These are phyloP conservation scores for Coniella vitis DNA, from an alignment of 2,329 filamentous ascomycete species.

Conservation along the genomic window DNA sequence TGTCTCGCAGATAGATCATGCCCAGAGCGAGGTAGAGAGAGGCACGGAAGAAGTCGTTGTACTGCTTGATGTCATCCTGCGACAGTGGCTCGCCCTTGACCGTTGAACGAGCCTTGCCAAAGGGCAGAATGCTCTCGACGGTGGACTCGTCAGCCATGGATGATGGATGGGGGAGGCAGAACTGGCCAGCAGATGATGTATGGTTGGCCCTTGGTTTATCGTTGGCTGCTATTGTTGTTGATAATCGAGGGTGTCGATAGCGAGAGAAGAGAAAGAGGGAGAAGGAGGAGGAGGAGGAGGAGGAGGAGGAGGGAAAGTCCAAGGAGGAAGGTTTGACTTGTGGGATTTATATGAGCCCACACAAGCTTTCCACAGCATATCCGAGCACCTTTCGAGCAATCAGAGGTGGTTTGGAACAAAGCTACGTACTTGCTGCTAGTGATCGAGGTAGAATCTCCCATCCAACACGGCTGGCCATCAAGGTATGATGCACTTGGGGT, in stretches of 20 bases:
- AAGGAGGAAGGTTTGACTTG: background rate
- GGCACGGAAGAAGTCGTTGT: slow-evolving; percentile 67
- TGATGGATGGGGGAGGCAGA: background rate
- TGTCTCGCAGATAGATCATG: slow-evolving; percentile 73
- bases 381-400: too few species aligned
- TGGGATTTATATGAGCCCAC: too few species aligned
- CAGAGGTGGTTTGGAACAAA: background rate
- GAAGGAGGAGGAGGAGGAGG: background rate
- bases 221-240: background rate
- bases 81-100: slow-evolving; percentile 55
- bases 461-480: background rate
- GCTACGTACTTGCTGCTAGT: background rate
- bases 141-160: slow-evolving; percentile 23
- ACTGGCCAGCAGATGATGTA: background rate
- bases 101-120: slow-evolving; percentile 59
- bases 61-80: slow-evolving; percentile 59
- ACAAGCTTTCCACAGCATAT: too few species aligned
- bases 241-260: background rate
- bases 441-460: background rate
- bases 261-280: background rate
- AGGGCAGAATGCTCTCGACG: slow-evolving; percentile 54
- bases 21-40: slow-evolving; percentile 69
- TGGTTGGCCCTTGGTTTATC: background rate
- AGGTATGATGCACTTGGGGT: too few species aligned
- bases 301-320: background rate